Conservation (phyloP, 2,329 filamentous ascomycete species). For the Cercospora canescens region DNA sequence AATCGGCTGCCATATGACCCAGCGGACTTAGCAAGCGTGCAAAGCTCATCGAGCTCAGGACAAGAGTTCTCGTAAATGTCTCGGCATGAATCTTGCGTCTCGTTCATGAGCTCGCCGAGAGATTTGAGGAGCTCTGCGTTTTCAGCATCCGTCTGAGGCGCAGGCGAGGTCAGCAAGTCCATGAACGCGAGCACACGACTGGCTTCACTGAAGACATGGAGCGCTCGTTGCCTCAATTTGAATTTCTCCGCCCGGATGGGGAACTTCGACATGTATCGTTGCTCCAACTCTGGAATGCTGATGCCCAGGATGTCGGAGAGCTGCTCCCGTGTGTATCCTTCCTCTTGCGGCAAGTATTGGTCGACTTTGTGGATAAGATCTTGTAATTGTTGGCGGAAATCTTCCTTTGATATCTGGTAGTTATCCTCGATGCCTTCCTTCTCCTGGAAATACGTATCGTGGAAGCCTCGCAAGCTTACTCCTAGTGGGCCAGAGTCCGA, state of each 20-base stretch:
- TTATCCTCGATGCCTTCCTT: constrained; percentile 50
- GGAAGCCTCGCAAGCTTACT: constrained; percentile 81
- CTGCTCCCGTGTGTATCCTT: constrained; percentile 87
- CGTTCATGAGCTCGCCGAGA: constrained; percentile 83
- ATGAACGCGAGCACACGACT: constrained; percentile 83
- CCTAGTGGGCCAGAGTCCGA: constrained; percentile 80
- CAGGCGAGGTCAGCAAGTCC: constrained; percentile 61
- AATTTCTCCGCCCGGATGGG: constrained; percentile 86
- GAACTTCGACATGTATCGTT: constrained; percentile 81
- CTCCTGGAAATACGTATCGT: constrained; percentile 73
- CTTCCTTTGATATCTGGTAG: constrained; percentile 46
- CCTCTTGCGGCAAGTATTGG: constrained; percentile 70
- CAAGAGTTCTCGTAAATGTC: constrained; percentile 90
- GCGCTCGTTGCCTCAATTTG: constrained; percentile 80
- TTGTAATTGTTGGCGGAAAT: constrained; percentile 64
- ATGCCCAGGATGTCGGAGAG: constrained; percentile 72
- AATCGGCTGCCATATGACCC: constrained; percentile 83
- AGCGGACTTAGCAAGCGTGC: constrained; percentile 71
- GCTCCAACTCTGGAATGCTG: constrained; percentile 69
- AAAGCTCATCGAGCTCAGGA: constrained; percentile 87
- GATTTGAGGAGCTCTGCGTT: constrained; percentile 67
- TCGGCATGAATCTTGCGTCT: constrained; percentile 83
- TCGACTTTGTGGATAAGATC: constrained; percentile 70
- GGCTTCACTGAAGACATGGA: constrained; percentile 90
- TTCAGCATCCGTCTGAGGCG: constrained; percentile 49